These are phyloP conservation scores for Sphaceloma murrayae DNA, from an alignment of 2,329 filamentous ascomycete genomes.

Conservation along the genomic window DNA sequence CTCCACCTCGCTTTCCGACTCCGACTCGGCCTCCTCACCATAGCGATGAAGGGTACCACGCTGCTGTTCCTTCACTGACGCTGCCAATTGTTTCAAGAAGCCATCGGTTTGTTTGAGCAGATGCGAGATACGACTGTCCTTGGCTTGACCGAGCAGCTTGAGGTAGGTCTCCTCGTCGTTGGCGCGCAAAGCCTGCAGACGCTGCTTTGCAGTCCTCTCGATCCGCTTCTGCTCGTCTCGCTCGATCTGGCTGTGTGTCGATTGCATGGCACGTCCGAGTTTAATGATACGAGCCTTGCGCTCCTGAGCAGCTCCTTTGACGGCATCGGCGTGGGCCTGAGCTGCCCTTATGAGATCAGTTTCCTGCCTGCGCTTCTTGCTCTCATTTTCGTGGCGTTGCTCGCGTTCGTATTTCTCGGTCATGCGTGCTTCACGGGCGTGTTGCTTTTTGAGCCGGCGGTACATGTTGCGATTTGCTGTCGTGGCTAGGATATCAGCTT, in stretches of 20 bases:
- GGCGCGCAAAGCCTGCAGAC: conserved; percentile 95
- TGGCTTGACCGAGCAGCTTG: conserved; percentile 94
- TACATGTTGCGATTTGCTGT: conserved; percentile 88
- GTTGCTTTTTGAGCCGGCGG: conserved; percentile 94
- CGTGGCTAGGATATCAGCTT: conserved; percentile 94
- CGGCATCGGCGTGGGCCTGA: conserved; percentile 68
- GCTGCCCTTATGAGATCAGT: conserved; percentile 84
- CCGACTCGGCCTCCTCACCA: conserved; percentile 49
- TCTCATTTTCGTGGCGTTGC: conserved; percentile 90
- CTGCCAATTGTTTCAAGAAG: conserved; percentile 90
- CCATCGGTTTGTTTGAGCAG: conserved; percentile 93
- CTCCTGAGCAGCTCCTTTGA: conserved; percentile 55
- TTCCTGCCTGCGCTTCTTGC: conserved; percentile 96
- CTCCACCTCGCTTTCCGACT: conserved; percentile 44
- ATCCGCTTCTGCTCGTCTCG: conserved; percentile 99
- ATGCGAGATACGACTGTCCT: conserved; percentile 98
- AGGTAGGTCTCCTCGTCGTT: conserved; percentile 99
- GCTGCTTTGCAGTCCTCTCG: conserved; percentile 95
- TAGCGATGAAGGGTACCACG: conserved; percentile 71
- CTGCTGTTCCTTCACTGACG: conserved; percentile 90
- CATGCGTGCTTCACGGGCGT: conserved; percentile 84
- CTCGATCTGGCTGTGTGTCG: conserved; percentile 90
- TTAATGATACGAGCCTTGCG: conserved; percentile 72
- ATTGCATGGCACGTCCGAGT: conserved; percentile 78
- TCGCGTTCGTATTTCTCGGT: conserved; percentile 99